These are phyloP conservation scores for Melanogaster broomeanus DNA, from an alignment of 768 basidiomycete genomes.

Conservation along the genomic window DNA sequence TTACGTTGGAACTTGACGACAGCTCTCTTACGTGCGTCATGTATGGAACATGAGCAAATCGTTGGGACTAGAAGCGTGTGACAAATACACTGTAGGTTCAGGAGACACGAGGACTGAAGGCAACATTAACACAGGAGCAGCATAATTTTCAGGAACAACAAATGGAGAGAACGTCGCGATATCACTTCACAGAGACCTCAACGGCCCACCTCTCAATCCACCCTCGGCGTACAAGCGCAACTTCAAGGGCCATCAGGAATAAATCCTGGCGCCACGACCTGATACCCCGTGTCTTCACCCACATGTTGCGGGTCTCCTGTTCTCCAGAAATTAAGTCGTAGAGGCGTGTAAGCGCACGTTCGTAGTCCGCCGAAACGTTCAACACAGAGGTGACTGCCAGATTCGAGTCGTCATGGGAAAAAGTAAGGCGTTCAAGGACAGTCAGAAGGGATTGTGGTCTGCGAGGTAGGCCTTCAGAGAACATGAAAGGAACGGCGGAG, in stretches of 20 bases:
- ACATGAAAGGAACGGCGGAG: conserved; percentile 46
- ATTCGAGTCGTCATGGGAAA: conserved; percentile 18
- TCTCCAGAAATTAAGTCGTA: conserved; percentile 10
- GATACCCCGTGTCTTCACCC: conserved; percentile 26
- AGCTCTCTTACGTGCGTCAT: no score
- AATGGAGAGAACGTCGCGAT: background rate
- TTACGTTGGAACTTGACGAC: no score
- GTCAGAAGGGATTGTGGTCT: conserved; percentile 39
- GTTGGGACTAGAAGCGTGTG: no score
- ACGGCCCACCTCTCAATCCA: conserved; percentile 49
- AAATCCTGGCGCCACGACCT: conserved; percentile 48
- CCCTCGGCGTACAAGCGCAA: conserved; percentile 46
- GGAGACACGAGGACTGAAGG: background rate
- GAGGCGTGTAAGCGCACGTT: conserved; percentile 8
- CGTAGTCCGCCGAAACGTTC: conserved; percentile 42
- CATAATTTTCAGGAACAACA: background rate
- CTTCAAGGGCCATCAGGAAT: conserved; percentile 54
- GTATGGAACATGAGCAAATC: no score
- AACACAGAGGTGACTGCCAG: conserved; percentile 35
- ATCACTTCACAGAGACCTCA: conserved; percentile 20
- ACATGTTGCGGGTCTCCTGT: conserved; percentile 12
- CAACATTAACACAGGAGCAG: background rate
- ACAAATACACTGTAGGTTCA: no score
- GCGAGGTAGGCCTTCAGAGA: conserved; percentile 33
- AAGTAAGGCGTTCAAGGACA: conserved; percentile 38